Evolutionary conservation across 2,329 filamentous ascomycete genomes (phyloP).

Genomic region (Xylaria arbuscula): DNA sequence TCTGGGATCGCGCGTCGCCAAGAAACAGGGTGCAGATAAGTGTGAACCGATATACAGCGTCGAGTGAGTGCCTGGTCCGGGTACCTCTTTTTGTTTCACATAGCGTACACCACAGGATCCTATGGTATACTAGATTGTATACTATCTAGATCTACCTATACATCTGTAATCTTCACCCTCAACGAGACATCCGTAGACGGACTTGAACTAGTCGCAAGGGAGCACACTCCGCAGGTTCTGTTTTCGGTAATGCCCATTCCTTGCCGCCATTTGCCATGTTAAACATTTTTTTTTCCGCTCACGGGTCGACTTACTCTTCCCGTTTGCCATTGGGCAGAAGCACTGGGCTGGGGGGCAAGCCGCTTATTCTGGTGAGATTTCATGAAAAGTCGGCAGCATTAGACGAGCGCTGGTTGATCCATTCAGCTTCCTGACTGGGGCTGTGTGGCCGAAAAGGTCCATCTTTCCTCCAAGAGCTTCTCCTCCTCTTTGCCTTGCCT

Average conservation of each 20-base stretch:
- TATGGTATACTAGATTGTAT: not conserved
- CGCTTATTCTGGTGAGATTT: conserved; percentile 28
- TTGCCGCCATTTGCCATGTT: conserved; percentile 29
- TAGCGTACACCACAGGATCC: not conserved
- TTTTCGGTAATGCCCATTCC: conserved; percentile 27
- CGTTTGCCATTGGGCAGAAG: conserved; percentile 25
- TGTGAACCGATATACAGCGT: conserved; percentile 30
- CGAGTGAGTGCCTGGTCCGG: conserved; percentile 1
- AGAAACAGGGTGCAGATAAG: conserved; percentile 43
- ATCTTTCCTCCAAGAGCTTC: conserved; percentile 17
- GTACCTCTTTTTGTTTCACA: conserved; percentile 11
- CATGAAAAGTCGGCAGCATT: conserved; percentile 24
- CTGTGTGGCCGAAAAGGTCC: conserved; percentile 29
- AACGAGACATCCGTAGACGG: conserved; percentile 15
- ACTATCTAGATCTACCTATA: not conserved
- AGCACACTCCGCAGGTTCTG: conserved; percentile 19
- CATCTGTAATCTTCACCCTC: conserved; percentile 8
- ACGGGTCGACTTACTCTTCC: conserved; percentile 22
- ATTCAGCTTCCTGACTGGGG: conserved; percentile 35
- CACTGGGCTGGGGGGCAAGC: conserved; percentile 11
- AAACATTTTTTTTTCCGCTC: conserved; percentile 1
- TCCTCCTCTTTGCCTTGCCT: conserved; percentile 44
- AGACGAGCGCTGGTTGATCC: conserved; percentile 33
- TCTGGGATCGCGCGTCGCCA: conserved; percentile 51
- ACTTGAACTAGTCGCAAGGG: conserved; percentile 20